These are phyloP conservation scores for Suillus tomentosus DNA, from an alignment of 768 basidiomycete genomes.

Conservation along the genomic window DNA sequence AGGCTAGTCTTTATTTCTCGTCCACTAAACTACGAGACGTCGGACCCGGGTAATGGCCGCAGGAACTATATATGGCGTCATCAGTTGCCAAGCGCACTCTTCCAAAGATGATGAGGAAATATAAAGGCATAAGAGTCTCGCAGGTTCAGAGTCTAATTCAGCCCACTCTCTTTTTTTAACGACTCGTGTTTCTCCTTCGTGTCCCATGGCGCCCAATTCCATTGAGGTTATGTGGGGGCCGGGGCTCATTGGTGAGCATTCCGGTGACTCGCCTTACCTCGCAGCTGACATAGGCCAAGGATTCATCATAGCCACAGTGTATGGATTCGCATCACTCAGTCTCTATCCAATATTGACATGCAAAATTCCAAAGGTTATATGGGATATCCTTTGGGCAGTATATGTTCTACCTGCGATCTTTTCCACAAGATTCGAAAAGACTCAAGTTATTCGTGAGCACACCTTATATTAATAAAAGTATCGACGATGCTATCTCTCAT, in stretches of 20 bases:
- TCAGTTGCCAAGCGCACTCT: neutral
- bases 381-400: slow-evolving; percentile 22
- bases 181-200: neutral
- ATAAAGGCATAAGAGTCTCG: neutral
- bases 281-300: slow-evolving; percentile 13
- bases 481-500: neutral
- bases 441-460: slow-evolving; percentile 22
- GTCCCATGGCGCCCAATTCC: slow-evolving; percentile 13
- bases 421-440: slow-evolving; percentile 18
- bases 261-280: neutral
- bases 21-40: neutral
- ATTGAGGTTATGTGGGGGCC: slow-evolving; percentile 15
- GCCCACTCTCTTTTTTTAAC: neutral
- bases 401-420: slow-evolving; percentile 19
- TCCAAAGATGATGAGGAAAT: neutral
- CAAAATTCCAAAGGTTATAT: slow-evolving; percentile 18
- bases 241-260: slow-evolving; percentile 21
- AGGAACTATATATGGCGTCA: neutral
- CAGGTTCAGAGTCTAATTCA: neutral
- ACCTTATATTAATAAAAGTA: neutral
- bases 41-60: neutral
- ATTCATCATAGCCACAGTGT: slow-evolving; percentile 17
- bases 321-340: neutral
- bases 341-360: neutral
- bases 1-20: neutral